Evolutionary conservation across 2,329 filamentous ascomycete species (phyloP).

Genomic region (Bimuria novae-zelandiae): DNA sequence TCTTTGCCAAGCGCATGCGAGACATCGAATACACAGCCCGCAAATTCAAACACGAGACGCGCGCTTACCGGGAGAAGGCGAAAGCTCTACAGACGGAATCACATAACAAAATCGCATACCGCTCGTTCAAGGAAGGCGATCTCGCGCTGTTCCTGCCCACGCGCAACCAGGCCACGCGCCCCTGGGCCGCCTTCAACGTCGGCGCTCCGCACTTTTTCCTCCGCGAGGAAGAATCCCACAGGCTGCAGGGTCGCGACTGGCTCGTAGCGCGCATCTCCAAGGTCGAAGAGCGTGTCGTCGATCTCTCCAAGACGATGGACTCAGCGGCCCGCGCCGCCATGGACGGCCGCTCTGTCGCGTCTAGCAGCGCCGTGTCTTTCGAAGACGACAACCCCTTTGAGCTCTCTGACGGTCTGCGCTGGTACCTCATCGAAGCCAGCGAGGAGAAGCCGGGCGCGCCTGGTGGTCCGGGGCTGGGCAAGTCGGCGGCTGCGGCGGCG

Average conservation of each 20-base stretch:
- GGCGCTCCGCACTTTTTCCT: conserved; percentile 97
- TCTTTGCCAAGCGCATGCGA: conserved; percentile 85
- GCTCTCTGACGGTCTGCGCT: conserved; percentile 88
- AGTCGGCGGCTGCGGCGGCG: conserved; percentile 89
- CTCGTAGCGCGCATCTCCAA: conserved; percentile 92
- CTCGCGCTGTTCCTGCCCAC: conserved; percentile 93
- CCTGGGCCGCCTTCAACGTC: conserved; percentile 98
- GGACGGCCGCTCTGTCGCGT: conserved; percentile 54
- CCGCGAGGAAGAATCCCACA: conserved; percentile 87
- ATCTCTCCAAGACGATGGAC: conserved; percentile 79
- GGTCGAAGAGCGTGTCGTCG: conserved; percentile 90
- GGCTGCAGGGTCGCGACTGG: conserved; percentile 86
- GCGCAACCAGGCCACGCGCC: conserved; percentile 88
- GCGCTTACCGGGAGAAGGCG: conserved; percentile 84
- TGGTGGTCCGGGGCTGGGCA: conserved; percentile 87
- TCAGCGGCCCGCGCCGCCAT: conserved; percentile 46
- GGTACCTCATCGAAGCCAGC: conserved; percentile 92
- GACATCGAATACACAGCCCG: conserved; percentile 92
- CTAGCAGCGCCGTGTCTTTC: conserved; percentile 59
- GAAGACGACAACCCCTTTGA: conserved; percentile 98
- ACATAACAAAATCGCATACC: conserved; percentile 94
- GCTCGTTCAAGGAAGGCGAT: conserved; percentile 95
- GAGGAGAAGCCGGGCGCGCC: conserved; percentile 91
- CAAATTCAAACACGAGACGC: conserved; percentile 89
- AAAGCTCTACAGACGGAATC: conserved; percentile 80